Evolutionary conservation across 1,284 basidiomycete species (phyloP), one percentile per base, ranked within the genome.

Genomic region (Cystobasidiaceae sp.): DNA sequence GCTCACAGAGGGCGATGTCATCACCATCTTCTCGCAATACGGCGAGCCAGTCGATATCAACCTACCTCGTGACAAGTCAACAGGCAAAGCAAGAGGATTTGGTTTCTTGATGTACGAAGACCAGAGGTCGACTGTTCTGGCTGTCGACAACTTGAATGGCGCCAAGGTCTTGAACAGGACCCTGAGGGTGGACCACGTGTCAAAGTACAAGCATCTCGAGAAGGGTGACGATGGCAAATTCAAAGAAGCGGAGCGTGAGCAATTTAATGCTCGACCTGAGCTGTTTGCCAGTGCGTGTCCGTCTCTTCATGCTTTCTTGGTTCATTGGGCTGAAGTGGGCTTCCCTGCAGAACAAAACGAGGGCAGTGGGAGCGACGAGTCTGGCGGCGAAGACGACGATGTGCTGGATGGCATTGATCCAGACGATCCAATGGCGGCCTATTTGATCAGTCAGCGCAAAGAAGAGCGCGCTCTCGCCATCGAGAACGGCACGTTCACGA

Each of bases 71-170:
- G 90, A 94, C 78, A 91, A 92, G 21, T 82, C 87, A 68, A 93
- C 92, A 0, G 89, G 90, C 32, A 93, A 93, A 75, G 81, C 86
- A 3, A 85, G 82, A 72, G 96, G 96, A 0, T 99, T 98, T 75
- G 93, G 86, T 2, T 99, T 97, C 79, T 80, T 98, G 68, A 97
- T 98, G 93, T 99, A 97, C 77, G 90, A 96, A 78, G 93, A 99
- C 78, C 96, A 99, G 78, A 84, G 91, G 49, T 93, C 90, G 63
- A 99, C 96, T 3, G 79, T 97, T 56, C 82, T 99, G 39, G 96
- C 96, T 4, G 94, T 99, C 69, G 96, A 99, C 80, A 99, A 98
- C 79, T 83, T 99, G 77, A 97, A 97, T 74, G 96, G 96, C 33
- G 88, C 92, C 43, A 85, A 86, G 70, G 87, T 98, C 43, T 79